Base-by-base conservation (phyloP, 306 rosid genomes). In the Acacia melanoxylon region DNA sequence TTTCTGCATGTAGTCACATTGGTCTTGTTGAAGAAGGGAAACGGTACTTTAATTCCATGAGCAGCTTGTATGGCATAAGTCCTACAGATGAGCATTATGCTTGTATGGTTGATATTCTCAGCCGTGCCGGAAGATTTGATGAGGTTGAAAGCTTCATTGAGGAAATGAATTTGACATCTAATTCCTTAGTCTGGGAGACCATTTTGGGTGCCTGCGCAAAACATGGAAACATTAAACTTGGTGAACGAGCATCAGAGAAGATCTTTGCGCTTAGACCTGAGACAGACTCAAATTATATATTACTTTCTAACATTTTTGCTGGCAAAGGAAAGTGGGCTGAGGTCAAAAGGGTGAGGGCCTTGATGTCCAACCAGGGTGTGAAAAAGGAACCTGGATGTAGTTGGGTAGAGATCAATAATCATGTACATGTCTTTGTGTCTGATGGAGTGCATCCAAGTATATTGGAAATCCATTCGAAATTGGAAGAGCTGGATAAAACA, bases 331-430 rank as follows among this genome's bases (percentile, higher is more conserved):
- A 75, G 82, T 85, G 87, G 87, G 73, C 19, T 42, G 85, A 85
- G 35, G 85, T 72, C 16, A 81, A 27, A 81, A 81, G 20, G 51
- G 48, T 85, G 8, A 81, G 87, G 82, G 41, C 73, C 69, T 72
- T 85, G 54, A 85, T 85, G 87, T 81, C 82, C 22, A 42, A 48
- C 75, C 76, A 48, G 22, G 85, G 85, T 85, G 85, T 85, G 62
- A 85, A 85, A 75, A 85, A 85, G 83, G 87, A 85, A 72, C 87
- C 87, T 29, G 87, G 87, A 77, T 85, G 87, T 65, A 85, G 87
- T 79, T 85, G 87, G 87, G 73, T 85, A 52, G 87, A 77, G 81
- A 81, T 81, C 79, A 72, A 67, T 61, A 79, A 75, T 72, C 62
- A 77, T 72, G 68, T 81, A 61, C 82, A 85, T 31, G 81, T 72